Conservation (phyloP, 1,139 yeast species). For the Kodamaea fungicola region DNA sequence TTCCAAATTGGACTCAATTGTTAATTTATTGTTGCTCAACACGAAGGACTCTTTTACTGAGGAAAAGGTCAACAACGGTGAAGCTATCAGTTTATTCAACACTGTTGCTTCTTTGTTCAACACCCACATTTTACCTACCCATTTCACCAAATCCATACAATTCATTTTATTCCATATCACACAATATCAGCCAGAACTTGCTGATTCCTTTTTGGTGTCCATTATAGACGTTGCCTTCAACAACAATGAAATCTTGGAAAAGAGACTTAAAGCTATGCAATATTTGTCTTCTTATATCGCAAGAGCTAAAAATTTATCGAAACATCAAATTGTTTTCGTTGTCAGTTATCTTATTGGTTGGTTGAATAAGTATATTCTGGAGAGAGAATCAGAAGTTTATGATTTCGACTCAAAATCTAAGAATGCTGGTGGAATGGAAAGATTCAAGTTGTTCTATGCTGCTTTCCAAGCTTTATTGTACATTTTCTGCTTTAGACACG, state of each 20-base stretch:
- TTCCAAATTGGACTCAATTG: slow-evolving; percentile 65
- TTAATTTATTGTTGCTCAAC: slow-evolving; percentile 51
- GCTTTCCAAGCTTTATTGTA: slow-evolving; percentile 88
- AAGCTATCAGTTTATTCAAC: slow-evolving; percentile 71
- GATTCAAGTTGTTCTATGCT: slow-evolving; percentile 87
- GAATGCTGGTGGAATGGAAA: slow-evolving; percentile 58
- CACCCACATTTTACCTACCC: slow-evolving; percentile 84
- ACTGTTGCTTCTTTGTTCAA: slow-evolving; percentile 75
- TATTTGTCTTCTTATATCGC: slow-evolving; percentile 90
- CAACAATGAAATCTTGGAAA: slow-evolving; percentile 64
- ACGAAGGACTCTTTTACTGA: slow-evolving; percentile 50
- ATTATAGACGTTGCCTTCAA: slow-evolving; percentile 79
- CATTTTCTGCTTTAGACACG: slow-evolving; percentile 85
- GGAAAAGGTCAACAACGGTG: slow-evolving; percentile 54
- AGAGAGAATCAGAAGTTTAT: slow-evolving; percentile 77
- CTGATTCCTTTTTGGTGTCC: slow-evolving; percentile 81
- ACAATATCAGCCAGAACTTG: slow-evolving; percentile 76
- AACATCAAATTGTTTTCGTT: slow-evolving; percentile 72
- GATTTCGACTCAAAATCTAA: slow-evolving; percentile 26
- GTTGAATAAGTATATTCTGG: slow-evolving; percentile 75
- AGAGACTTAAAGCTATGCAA: slow-evolving; percentile 84
- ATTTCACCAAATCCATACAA: slow-evolving; percentile 86
- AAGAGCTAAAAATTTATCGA: slow-evolving; percentile 71
- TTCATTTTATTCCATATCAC: slow-evolving; percentile 78
- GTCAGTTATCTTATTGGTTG: slow-evolving; percentile 77